Base-by-base conservation (phyloP, 2,329 filamentous ascomycete genomes). In the Lizonia empirigonia region DNA sequence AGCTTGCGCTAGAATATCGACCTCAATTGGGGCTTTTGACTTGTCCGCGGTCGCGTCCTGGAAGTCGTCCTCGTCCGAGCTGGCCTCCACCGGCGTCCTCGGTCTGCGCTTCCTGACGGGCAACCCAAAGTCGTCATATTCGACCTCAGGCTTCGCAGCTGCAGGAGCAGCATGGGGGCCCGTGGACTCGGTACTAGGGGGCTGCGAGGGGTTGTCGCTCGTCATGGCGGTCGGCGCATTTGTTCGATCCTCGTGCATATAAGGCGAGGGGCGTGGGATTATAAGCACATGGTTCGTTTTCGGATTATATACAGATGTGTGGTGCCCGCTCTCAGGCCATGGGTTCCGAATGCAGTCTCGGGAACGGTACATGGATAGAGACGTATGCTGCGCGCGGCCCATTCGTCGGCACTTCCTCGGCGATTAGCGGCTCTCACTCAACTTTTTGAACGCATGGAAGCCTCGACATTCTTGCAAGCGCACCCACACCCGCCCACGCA, bases 71-170 rank as follows among this genome's bases (percentile, higher is more conserved):
- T 62, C 61, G 4, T 64, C 60, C 16, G 68, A 65, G 32, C 55
- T 62, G 22, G 68, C 69, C 49, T 46, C 64, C 38, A 66, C 56
- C 15, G 64, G 64, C 24, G 61, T 64, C 40, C 63, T 63, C 20
- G 62, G 62, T 29, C 69, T 54, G 39, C 60, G 79, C 62, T 78
- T 82, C 68, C 78, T 79, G 55, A 87, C 80, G 15, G 86, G 86
- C 57, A 90, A 75, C 41, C 87, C 87, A 69, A 90, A 90, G 59
- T 90, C 87, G 70, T 90, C 87, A 52, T 85, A 74, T 64, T 87
- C 83, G 40, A 70, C 60, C 13, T 59, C 64, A 9, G 54, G 24
- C 35, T 55, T 55, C 12, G 47, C 29, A 15, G 51, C 46, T 19
- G 37, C 55, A 44, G 56, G 55, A 27, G 55, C 47, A 35, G 19